Evolutionary conservation across 2,329 filamentous ascomycete genomes (phyloP).

Genomic region (Phaeomoniella chlamydospora): DNA sequence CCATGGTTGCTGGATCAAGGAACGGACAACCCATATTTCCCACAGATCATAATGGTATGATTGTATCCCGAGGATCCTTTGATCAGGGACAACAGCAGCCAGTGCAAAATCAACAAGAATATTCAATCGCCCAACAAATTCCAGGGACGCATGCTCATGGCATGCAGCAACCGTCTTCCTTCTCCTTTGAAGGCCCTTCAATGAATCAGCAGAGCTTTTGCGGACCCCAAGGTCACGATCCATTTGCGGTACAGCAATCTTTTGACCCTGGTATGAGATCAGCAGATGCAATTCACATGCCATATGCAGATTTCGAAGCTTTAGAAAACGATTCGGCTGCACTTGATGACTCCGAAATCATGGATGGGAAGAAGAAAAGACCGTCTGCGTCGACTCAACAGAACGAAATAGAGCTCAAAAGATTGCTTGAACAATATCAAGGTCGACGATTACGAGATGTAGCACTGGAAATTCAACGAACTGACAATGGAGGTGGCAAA

Average conservation of each 20-base stretch:
- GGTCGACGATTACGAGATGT: slow-evolving; percentile 30
- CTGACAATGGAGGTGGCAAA: slow-evolving; percentile 33
- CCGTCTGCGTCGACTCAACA: slow-evolving; percentile 31
- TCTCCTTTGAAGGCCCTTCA: slow-evolving; percentile 2
- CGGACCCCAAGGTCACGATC: neutral
- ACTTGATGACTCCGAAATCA: slow-evolving; percentile 27
- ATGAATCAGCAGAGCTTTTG: slow-evolving; percentile 2
- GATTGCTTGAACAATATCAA: slow-evolving; percentile 30
- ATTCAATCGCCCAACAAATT: slow-evolving; percentile 5
- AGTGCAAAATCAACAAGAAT: slow-evolving; percentile 2
- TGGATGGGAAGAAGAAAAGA: slow-evolving; percentile 26
- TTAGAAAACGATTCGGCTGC: slow-evolving; percentile 23
- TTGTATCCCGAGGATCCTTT: slow-evolving; percentile 26
- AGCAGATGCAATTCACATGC: slow-evolving; percentile 14
- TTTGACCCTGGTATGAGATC: slow-evolving; percentile 9
- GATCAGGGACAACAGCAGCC: slow-evolving; percentile 3
- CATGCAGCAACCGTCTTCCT: slow-evolving; percentile 4
- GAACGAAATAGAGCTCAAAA: slow-evolving; percentile 33
- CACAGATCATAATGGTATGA: slow-evolving; percentile 30
- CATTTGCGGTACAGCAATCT: neutral
- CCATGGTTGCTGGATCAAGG: slow-evolving; percentile 18
- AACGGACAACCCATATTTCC: slow-evolving; percentile 23
- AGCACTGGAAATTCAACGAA: slow-evolving; percentile 28
- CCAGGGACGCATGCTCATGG: slow-evolving; percentile 2
- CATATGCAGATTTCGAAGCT: slow-evolving; percentile 24